These are phyloP conservation scores for Aspergillus terreus DNA, from an alignment of 2,329 filamentous ascomycete species.

Conservation along the genomic window DNA sequence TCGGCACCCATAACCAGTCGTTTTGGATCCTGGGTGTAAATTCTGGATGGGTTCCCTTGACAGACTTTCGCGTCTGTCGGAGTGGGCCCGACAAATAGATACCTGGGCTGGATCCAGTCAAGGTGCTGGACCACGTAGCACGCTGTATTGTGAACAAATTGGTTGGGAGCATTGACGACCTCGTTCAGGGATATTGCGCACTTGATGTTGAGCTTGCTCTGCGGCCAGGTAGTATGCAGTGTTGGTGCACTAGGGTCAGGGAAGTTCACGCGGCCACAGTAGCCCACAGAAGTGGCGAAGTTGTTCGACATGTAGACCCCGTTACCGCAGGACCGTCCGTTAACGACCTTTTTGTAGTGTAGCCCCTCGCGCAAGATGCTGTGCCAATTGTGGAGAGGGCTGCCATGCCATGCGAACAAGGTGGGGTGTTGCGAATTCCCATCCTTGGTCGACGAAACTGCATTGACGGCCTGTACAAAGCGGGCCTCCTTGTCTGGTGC, in stretches of 20 bases:
- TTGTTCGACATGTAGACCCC: slow-evolving; percentile 75
- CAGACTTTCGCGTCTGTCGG: neutral
- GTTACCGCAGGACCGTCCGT: slow-evolving; percentile 72
- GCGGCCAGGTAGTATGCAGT: slow-evolving; percentile 53
- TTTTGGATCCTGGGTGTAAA: slow-evolving; percentile 37
- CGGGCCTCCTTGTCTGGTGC: slow-evolving; percentile 79
- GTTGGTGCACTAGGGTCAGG: too few species aligned
- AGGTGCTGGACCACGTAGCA: slow-evolving; percentile 66
- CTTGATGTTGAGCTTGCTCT: slow-evolving; percentile 59
- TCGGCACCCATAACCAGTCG: slow-evolving; percentile 40
- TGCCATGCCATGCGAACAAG: slow-evolving; percentile 85
- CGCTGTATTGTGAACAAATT: slow-evolving; percentile 58
- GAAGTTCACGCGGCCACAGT: slow-evolving; percentile 31
- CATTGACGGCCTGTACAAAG: slow-evolving; percentile 62
- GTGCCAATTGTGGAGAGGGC: slow-evolving; percentile 75
- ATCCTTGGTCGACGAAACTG: slow-evolving; percentile 24
- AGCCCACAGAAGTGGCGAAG: slow-evolving; percentile 55
- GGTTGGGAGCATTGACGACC: slow-evolving; percentile 67
- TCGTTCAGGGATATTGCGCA: slow-evolving; percentile 74
- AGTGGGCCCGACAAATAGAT: slow-evolving; percentile 62
- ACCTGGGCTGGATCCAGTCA: slow-evolving; percentile 88
- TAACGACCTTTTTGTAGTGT: slow-evolving; percentile 58
- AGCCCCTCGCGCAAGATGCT: slow-evolving; percentile 80
- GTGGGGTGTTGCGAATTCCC: slow-evolving; percentile 57
- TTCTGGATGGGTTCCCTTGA: slow-evolving; percentile 1